phyloP scores from a whole-genome alignment of 2,329 filamentous ascomycete genomes.

The Graphilbum fragrans region DNA sequence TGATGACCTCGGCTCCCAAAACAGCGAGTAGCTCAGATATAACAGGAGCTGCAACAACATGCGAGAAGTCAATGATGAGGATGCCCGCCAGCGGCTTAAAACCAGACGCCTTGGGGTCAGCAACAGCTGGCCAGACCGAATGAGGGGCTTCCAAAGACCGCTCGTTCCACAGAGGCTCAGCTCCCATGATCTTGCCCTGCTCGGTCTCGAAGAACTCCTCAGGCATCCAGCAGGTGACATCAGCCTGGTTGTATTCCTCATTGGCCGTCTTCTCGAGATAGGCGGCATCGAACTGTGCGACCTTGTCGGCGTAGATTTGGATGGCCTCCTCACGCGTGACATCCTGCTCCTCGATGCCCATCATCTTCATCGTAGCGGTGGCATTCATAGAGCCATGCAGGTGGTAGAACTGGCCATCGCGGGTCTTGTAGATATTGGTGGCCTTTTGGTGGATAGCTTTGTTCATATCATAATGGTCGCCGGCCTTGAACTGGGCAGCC shows the following conservation, averaged over 20 bases:
- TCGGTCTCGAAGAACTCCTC: slow-evolving; percentile 27
- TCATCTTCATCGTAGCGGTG: slow-evolving; percentile 24
- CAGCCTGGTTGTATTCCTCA: slow-evolving; percentile 26
- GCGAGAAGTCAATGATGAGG: slow-evolving; percentile 34
- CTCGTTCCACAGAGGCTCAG: not conserved
- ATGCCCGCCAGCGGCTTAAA: slow-evolving; percentile 26
- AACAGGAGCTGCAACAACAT: slow-evolving; percentile 31
- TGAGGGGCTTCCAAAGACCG: not conserved
- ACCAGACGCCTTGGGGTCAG: slow-evolving; percentile 16
- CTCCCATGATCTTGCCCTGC: not conserved
- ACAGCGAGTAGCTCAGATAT: slow-evolving; percentile 27
- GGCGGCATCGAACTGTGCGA: slow-evolving; percentile 18
- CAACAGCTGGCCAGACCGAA: not conserved
- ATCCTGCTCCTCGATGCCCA: slow-evolving; percentile 25
- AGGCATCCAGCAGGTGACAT: slow-evolving; percentile 29
- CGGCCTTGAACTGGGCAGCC: not conserved
- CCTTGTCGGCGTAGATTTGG: slow-evolving; percentile 19
- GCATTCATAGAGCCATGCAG: slow-evolving; percentile 31
- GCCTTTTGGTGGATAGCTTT: not conserved
- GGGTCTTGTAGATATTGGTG: not conserved
- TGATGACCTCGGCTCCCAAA: slow-evolving; percentile 31
- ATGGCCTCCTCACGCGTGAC: slow-evolving; percentile 8
- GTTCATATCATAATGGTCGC: not conserved
- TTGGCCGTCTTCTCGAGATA: slow-evolving; percentile 26
- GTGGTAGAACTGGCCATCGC: not conserved